These are phyloP conservation scores for Geosmithia putterillii DNA, from an alignment of 2,329 filamentous ascomycete species.

Conservation along the genomic window DNA sequence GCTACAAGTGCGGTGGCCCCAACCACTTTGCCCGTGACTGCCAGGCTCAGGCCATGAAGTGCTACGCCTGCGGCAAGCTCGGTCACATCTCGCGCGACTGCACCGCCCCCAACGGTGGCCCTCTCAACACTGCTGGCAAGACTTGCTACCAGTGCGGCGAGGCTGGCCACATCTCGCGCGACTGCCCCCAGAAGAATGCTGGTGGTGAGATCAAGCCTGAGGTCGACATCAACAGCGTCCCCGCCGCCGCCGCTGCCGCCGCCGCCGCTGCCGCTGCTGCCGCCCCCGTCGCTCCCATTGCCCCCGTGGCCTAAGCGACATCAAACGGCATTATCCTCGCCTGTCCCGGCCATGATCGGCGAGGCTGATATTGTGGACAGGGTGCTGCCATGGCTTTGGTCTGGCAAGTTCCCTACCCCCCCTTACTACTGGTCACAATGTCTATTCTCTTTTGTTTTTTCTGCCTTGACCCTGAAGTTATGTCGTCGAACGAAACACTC, in stretches of 20 bases:
- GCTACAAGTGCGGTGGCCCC: constrained; percentile 70
- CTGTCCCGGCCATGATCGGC: neutral
- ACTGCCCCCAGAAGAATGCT: constrained; percentile 67
- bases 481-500: neutral
- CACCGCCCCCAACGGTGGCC: constrained; percentile 90
- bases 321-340: neutral
- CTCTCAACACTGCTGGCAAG: constrained; percentile 91
- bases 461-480: neutral
- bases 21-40: constrained; percentile 99
- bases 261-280: constrained; percentile 23
- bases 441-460: neutral
- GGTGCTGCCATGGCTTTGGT: neutral
- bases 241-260: constrained; percentile 32
- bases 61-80: constrained; percentile 92
- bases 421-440: neutral
- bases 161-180: constrained; percentile 89
- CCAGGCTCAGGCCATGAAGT: constrained; percentile 97
- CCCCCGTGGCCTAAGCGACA: constrained; percentile 22
- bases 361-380: neutral
- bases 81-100: constrained; percentile 90
- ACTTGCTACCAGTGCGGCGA: constrained; percentile 97
- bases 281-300: constrained; percentile 34
- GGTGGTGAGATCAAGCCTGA: constrained; percentile 35
- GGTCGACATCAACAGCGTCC: constrained; percentile 28
- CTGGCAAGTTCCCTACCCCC: neutral